phyloP scores from a whole-genome alignment of 2,329 filamentous ascomycete genomes.

The Aureobasidium mangrovei region DNA sequence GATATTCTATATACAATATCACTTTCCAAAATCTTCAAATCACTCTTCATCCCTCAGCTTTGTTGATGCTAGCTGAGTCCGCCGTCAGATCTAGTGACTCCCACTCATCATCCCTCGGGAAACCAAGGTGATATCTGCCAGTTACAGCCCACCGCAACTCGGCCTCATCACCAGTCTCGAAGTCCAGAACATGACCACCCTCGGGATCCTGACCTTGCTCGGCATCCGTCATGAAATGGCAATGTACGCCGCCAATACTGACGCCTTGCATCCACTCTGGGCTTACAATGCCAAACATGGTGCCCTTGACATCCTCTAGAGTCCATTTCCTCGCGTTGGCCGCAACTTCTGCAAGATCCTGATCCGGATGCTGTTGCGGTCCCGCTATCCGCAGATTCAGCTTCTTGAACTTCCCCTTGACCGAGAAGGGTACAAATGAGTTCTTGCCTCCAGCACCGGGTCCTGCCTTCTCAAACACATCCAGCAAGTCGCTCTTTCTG shows the following conservation, averaged over 20 bases:
- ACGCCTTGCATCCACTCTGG: slow-evolving; percentile 34
- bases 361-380: background rate
- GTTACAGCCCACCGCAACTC: slow-evolving; percentile 32
- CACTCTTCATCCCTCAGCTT: slow-evolving; percentile 10
- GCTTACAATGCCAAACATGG: slow-evolving; percentile 33
- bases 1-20: too few relatives aligned
- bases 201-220: slow-evolving; percentile 27
- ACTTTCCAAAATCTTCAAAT: too few relatives aligned
- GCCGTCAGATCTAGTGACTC: slow-evolving; percentile 25
- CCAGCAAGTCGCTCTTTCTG: slow-evolving; percentile 19
- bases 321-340: slow-evolving; percentile 22
- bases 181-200: slow-evolving; percentile 31
- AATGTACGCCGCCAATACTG: slow-evolving; percentile 32
- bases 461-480: background rate
- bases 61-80: slow-evolving; percentile 3
- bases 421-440: slow-evolving; percentile 33
- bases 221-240: slow-evolving; percentile 28
- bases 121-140: slow-evolving; percentile 35
- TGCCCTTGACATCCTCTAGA: slow-evolving; percentile 28
- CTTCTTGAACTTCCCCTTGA: slow-evolving; percentile 29
- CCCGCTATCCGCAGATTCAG: slow-evolving; percentile 18
- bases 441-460: slow-evolving; percentile 24
- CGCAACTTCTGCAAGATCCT: slow-evolving; percentile 16
- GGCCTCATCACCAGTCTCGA: slow-evolving; percentile 29
- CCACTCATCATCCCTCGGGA: slow-evolving; percentile 34